A percentile compares a stretch with the other conserved stretches of the same genome.
Evolutionary conservation across 2,329 filamentous ascomycete species (phyloP).

Genomic region (Ophiostoma australiae): DNA sequence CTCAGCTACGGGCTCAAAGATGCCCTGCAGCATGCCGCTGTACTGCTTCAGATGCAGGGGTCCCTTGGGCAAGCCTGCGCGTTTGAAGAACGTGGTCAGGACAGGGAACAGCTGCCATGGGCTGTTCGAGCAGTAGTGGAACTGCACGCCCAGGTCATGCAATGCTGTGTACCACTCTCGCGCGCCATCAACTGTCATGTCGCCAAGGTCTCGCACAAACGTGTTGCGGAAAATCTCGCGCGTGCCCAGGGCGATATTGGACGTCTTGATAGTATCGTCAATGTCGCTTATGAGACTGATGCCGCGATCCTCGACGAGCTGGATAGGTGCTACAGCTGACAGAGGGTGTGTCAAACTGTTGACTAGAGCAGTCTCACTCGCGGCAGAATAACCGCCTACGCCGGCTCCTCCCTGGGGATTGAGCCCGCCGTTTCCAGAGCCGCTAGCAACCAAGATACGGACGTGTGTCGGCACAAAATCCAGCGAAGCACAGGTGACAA

Average conservation of each 20-base stretch:
- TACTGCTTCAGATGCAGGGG: constrained; percentile 97
- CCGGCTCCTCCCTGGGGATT: background rate
- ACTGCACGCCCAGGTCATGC: constrained; percentile 71
- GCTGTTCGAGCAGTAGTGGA: constrained; percentile 99
- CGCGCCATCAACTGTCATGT: constrained; percentile 81
- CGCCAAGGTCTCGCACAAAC: constrained; percentile 78
- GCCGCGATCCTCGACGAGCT: constrained; percentile 70
- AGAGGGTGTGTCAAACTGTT: constrained; percentile 55
- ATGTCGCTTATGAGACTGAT: constrained; percentile 96
- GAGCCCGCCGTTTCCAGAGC: constrained; percentile 16
- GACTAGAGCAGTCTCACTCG: constrained; percentile 20
- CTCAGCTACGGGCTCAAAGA: constrained; percentile 95
- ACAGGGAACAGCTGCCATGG: constrained; percentile 97
- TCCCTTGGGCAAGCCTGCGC: constrained; percentile 74
- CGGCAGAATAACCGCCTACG: background rate
- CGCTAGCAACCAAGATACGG: constrained; percentile 67
- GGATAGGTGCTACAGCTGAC: constrained; percentile 72
- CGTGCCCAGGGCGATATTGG: constrained; percentile 79
- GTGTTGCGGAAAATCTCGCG: constrained; percentile 95
- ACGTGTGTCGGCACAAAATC: constrained; percentile 90
- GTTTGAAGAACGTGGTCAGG: constrained; percentile 75
- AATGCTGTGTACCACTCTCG: constrained; percentile 81
- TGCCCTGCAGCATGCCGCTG: constrained; percentile 92
- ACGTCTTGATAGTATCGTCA: constrained; percentile 95
- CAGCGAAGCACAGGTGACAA: constrained; percentile 70